Conservation (phyloP, 1,139 yeast species). For the Yamadazyma mexicana region DNA sequence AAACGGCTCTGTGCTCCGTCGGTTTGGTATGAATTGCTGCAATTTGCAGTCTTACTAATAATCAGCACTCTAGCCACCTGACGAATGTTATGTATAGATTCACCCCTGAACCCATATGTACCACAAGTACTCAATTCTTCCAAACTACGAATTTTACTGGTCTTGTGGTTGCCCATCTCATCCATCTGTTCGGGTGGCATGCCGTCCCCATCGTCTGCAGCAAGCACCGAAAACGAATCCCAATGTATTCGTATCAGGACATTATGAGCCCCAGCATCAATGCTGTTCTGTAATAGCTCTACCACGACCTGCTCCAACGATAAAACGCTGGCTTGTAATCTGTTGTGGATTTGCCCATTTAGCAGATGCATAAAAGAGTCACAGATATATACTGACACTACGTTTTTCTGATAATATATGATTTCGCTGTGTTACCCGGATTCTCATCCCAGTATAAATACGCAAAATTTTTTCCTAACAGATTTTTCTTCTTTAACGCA, state of each 20-base stretch:
- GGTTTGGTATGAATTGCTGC: neutral
- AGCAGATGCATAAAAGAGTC: neutral
- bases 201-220: slow-evolving; percentile 80
- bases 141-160: slow-evolving; percentile 60
- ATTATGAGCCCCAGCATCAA: slow-evolving; percentile 70
- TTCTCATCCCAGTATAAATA: slow-evolving; percentile 4
- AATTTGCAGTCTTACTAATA: slow-evolving; percentile 3
- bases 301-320: slow-evolving; percentile 48
- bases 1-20: neutral
- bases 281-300: slow-evolving; percentile 76
- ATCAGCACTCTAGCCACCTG: slow-evolving; percentile 4
- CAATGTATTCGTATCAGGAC: slow-evolving; percentile 66
- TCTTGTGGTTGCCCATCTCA: slow-evolving; percentile 66
- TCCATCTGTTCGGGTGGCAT: slow-evolving; percentile 58
- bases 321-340: neutral
- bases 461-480: slow-evolving; percentile 7
- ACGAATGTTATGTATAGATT: slow-evolving; percentile 66
- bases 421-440: slow-evolving; percentile 8
- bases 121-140: slow-evolving; percentile 49
- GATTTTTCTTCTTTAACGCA: slow-evolving; percentile 11
- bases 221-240: slow-evolving; percentile 56
- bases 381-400: too few species aligned
- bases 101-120: slow-evolving; percentile 78
- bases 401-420: neutral
- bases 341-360: neutral